Conservation (phyloP, 768 basidiomycete species). For the Trametes cingulata region DNA sequence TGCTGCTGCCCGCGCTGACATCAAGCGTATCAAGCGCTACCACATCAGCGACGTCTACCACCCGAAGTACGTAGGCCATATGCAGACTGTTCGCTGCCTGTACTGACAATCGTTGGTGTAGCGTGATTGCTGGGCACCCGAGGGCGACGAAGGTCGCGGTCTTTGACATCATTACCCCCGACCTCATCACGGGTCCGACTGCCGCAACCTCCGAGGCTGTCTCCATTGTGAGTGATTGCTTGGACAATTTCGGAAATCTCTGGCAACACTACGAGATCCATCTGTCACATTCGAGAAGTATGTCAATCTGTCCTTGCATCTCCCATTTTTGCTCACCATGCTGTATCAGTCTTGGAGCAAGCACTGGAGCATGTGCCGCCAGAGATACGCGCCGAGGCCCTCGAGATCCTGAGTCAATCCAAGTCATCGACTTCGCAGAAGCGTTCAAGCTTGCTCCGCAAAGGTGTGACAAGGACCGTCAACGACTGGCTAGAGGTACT, state of each 20-base stretch:
- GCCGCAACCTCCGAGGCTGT: conserved; percentile 79
- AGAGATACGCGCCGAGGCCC: conserved; percentile 53
- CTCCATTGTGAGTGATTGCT: conserved; percentile 61
- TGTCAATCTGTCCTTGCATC: conserved; percentile 26
- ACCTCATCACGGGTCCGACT: conserved; percentile 58
- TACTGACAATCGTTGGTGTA: conserved; percentile 27
- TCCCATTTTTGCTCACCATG: conserved; percentile 9
- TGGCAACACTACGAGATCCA: conserved; percentile 71
- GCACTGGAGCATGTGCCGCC: conserved; percentile 62
- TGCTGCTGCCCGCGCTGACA: conserved; percentile 66
- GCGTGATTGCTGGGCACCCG: conserved; percentile 72
- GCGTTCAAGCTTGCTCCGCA: conserved; percentile 65
- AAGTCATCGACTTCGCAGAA: conserved; percentile 72
- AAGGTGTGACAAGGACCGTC: conserved; percentile 63
- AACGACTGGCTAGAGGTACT: conserved; percentile 77
- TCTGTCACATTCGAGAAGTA: conserved; percentile 77
- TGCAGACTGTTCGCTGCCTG: neutral
- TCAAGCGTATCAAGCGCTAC: conserved; percentile 78
- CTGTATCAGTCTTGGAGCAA: conserved; percentile 59
- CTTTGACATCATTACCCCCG: conserved; percentile 83
- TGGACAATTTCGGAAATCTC: conserved; percentile 73
- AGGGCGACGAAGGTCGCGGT: conserved; percentile 71
- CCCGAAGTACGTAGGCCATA: conserved; percentile 49
- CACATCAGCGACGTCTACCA: conserved; percentile 74
- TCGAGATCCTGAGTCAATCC: conserved; percentile 64